Base-by-base conservation (phyloP, 2,329 filamentous ascomycete species). In the Colletotrichum tofieldiae region DNA sequence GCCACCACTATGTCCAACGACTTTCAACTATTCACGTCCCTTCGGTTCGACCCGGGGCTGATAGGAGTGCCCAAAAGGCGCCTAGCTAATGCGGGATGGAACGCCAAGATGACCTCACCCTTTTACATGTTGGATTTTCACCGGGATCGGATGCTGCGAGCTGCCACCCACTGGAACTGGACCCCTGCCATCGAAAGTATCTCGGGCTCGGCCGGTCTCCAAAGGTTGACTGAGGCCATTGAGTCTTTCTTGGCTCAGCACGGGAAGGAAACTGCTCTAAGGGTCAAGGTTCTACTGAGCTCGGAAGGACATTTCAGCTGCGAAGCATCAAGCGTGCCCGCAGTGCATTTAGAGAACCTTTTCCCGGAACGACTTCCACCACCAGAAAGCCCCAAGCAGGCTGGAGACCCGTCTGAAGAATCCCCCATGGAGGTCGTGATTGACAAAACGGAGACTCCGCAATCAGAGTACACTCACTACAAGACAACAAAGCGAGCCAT, bases 41-140 rank as follows among this genome's bases (percentile, higher is more conserved):
- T 95, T 68, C 91, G 93, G 65, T 94, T 92, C 79, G 93, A 96
- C 75, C 86, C 88, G 20, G 78, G 79, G 1, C 87, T 96, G 47
- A 77, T 84, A 9, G 74, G 81, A 9, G 81, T 86, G 45, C 81
- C 84, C 12, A 81, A 81, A 66, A 76, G 78, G 43, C 80, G 79
- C 1, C 78, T 84, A 41, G 72, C 77, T 41, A 78, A 86, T 72
- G 81, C 84, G 51, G 88, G 85, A 23, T 92, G 86, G 83, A 91
- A 91, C 77, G 85, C 84, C 76, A 75, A 77, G 35, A 82, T 84
- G 35, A 78, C 83, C 8, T 93, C 90, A 11, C 89, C 92, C 0
- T 91, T 94, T 76, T 97, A 97, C 81, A 94, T 97, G 87, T 88
- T 96, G 20, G 86, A 91, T 70, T 92, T 92, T 76, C 95, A 98